phyloP scores from a whole-genome alignment of 2,329 filamentous ascomycete species.

The Scedosporium boydii region DNA sequence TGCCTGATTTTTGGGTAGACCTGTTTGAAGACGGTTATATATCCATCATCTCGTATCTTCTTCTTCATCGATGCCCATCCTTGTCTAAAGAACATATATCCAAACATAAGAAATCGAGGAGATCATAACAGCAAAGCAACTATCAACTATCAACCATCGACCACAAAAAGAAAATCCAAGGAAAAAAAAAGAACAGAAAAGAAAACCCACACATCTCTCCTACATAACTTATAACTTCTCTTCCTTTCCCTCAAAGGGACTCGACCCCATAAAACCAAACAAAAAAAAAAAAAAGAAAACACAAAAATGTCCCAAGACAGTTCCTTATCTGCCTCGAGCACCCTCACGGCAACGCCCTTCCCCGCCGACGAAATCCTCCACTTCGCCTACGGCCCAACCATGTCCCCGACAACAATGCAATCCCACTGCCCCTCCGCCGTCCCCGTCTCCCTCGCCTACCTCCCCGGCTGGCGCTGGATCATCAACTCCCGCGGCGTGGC shows the following conservation, averaged over 20 bases:
- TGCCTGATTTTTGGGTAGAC: neutral
- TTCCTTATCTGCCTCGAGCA: neutral
- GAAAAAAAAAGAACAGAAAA: too few relatives aligned
- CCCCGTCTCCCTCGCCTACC: slow-evolving; percentile 46
- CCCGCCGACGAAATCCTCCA: slow-evolving; percentile 35
- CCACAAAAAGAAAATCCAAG: too few relatives aligned
- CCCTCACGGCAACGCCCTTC: neutral
- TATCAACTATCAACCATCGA: too few relatives aligned
- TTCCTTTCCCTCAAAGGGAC: too few relatives aligned
- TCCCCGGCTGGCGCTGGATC: slow-evolving; percentile 51
- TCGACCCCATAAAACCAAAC: neutral
- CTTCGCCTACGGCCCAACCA: slow-evolving; percentile 64
- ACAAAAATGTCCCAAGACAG: slow-evolving; percentile 1
- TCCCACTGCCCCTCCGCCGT: slow-evolving; percentile 48
- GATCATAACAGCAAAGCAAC: too few relatives aligned
- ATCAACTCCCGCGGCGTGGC: slow-evolving; percentile 61
- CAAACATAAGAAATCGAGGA: too few relatives aligned
- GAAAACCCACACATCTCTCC: too few relatives aligned
- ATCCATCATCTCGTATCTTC: too few relatives aligned
- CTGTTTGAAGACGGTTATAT: too few relatives aligned
- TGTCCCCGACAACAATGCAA: slow-evolving; percentile 57
- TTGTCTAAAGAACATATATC: too few relatives aligned
- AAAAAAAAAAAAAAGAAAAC: neutral
- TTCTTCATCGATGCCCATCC: too few relatives aligned
- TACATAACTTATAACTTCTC: too few relatives aligned